phyloP scores from a whole-genome alignment of 306 rosid species.

The Geum urbanum region DNA sequence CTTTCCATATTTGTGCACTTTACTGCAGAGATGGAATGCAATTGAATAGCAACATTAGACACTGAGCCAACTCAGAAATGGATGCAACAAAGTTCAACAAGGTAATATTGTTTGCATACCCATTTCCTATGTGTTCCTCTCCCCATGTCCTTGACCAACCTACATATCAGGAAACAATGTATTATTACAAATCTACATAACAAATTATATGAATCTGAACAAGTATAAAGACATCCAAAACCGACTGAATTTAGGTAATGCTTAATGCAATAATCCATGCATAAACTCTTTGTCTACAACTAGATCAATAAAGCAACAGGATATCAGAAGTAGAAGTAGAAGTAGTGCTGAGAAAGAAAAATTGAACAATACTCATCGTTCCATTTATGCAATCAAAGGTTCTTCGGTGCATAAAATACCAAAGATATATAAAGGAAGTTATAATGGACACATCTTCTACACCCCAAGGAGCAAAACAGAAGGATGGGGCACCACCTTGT shows the following conservation, averaged over 20 bases:
- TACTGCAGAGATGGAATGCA: conserved; percentile 47
- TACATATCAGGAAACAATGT: conserved; percentile 31
- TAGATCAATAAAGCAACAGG: neutral
- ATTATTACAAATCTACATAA: conserved; percentile 11
- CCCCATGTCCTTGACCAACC: conserved; percentile 99
- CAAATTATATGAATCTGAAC: conserved; percentile 12
- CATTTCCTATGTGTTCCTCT: conserved; percentile 97
- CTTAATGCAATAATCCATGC: neutral
- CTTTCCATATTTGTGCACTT: conserved; percentile 96
- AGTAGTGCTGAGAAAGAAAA: neutral
- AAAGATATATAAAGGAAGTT: neutral
- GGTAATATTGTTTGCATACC: conserved; percentile 38
- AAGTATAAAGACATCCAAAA: conserved; percentile 9
- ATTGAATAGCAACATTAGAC: neutral
- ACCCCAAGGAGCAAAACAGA: neutral
- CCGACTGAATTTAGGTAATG: neutral
- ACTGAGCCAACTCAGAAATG: neutral
- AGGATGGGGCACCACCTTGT: neutral
- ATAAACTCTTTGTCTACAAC: too few species aligned
- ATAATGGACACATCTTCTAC: neutral
- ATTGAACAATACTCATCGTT: neutral
- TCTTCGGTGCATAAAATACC: neutral
- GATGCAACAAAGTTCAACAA: conserved; percentile 1
- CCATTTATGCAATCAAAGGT: neutral
- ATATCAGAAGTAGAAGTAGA: neutral